Percentiles rank a stretch among this genome's conserved stretches.
Evolutionary conservation across 108 stramenopile genomes (phyloP).

Genomic region (Nitzschia sp.): DNA sequence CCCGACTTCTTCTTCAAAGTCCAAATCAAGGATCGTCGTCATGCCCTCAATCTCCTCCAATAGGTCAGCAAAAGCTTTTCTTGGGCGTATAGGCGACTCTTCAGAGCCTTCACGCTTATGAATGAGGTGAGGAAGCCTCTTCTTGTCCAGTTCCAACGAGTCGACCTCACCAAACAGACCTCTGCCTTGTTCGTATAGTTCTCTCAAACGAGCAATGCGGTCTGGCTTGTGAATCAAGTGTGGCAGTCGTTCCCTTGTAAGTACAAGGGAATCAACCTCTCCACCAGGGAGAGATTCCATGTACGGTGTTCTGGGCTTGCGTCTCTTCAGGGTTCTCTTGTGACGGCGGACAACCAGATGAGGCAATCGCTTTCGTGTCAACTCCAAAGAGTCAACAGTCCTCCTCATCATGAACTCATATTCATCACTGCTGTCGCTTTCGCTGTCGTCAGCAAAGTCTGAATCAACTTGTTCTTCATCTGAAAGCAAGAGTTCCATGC

Average conservation of each 20-base stretch:
- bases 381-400: neutral
- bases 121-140: constrained; percentile 5
- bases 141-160: neutral
- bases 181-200: constrained; percentile 8
- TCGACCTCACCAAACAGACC: constrained; percentile 15
- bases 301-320: neutral
- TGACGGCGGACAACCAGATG: neutral
- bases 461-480: neutral
- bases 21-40: too few relatives aligned
- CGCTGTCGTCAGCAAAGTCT: constrained; percentile 7
- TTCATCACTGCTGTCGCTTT: neutral
- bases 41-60: neutral
- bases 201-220: neutral
- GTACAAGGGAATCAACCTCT: constrained; percentile 13
- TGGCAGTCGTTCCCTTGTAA: constrained; percentile 3
- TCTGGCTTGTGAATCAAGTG: neutral
- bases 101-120: neutral
- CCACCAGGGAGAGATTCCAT: neutral
- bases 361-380: neutral
- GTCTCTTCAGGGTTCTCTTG: neutral
- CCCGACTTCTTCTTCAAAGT: neutral
- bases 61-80: neutral
- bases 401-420: neutral
- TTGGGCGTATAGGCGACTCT: neutral
- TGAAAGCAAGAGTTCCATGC: neutral